phyloP scores from a whole-genome alignment of 768 basidiomycete genomes.

The Boletus insuetus region DNA sequence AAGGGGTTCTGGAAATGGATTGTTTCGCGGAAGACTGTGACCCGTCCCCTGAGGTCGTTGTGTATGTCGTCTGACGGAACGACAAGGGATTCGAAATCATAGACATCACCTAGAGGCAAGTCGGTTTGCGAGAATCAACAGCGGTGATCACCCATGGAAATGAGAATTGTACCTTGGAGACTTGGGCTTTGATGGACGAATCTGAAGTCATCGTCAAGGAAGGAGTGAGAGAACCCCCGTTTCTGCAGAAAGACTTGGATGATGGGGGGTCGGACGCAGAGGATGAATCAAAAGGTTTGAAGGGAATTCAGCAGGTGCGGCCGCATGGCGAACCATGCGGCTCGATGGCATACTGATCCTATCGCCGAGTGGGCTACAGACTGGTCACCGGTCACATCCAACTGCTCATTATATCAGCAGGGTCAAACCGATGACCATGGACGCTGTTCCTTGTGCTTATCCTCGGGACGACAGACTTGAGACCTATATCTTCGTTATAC shows the following conservation, averaged over 20 bases:
- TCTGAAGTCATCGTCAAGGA: conserved; percentile 11
- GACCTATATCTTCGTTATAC: conserved; percentile 1
- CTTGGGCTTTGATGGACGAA: background rate
- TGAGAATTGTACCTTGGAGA: conserved; percentile 8
- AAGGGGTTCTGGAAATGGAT: background rate
- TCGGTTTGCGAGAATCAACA: conserved; percentile 1
- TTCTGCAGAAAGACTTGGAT: conserved; percentile 5
- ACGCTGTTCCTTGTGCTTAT: background rate
- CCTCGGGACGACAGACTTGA: conserved; percentile 1
- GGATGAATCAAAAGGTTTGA: conserved; percentile 1
- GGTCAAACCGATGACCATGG: conserved; percentile 7
- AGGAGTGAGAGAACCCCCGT: background rate
- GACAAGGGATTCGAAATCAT: no score
- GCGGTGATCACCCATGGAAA: background rate
- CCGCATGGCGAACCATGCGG: conserved; percentile 27
- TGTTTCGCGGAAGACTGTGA: background rate
- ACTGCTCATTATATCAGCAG: background rate
- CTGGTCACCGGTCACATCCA: background rate
- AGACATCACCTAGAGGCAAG: background rate
- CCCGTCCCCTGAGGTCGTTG: background rate
- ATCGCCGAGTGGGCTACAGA: background rate
- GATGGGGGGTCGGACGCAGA: conserved; percentile 3
- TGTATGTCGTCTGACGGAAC: no score
- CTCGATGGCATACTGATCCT: conserved; percentile 3
- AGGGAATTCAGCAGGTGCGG: conserved; percentile 6